Base-by-base conservation (phyloP, 257 asterid species). In the Capsicum pubescens region DNA sequence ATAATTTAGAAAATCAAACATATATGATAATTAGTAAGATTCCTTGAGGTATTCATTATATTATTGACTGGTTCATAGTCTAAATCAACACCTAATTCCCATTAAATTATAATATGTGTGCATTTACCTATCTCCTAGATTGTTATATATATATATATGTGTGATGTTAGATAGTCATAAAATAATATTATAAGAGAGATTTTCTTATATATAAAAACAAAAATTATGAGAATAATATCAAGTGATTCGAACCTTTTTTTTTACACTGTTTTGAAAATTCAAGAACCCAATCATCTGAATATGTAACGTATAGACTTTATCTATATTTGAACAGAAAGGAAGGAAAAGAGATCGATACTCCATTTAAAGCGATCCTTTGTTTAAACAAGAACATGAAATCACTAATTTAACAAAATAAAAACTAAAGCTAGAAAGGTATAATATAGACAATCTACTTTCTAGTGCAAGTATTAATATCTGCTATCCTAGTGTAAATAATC, bases 81-180 rank as follows among this genome's bases (percentile, higher is more conserved):
- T 74, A 74, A 19, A 11, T 74, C 80, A 74, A 48, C 36, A 74
- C 80, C 80, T 74, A 74, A 74, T 74, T 4, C 44, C 44, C 39
- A 50, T 50, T 74, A 50, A 19, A 4, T 50, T 74, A 46, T 48
- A 74, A 26, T 19, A 12, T 19, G 11, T 48, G 59, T 74, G 39
- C 60, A 48, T 44, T 71, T 46, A 6, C 46, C n/a, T 71, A 46
- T 11, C 6, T 46, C 4, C 44, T 39, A 39, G 44, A 26, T 26
- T 26, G 32, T 26, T 39, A 39, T 39, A 39, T 39, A 39, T 39
- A 39, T 44, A 1, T 11, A 55, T 55, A 13, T 63, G 44, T n/a
- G 36, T 17, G 56, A 71, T 36, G 19, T 68, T 1, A 68, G 9
- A 44, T 9, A 44, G n/a, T 71, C 5, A n/a, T 46, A 46, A 72